Percentiles rank a stretch among this genome's conserved stretches.
Evolutionary conservation across 2,329 filamentous ascomycete genomes (phyloP).

Genomic region (Fusarium goolgardi): DNA sequence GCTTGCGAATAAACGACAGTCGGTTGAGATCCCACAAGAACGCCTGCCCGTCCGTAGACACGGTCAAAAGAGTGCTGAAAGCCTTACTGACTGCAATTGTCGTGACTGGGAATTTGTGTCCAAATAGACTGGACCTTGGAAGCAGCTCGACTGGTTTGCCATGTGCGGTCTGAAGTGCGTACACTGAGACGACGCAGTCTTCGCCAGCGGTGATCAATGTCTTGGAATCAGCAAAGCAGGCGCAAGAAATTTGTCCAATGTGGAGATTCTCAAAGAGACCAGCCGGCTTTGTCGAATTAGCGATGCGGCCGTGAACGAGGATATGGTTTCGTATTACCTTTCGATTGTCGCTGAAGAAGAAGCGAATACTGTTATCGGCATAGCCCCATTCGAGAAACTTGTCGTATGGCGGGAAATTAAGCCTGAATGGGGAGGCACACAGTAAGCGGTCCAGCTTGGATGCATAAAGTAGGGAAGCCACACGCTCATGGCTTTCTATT

Average conservation of each 20-base stretch:
- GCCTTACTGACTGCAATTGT: conserved; percentile 86
- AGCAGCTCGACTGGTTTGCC: conserved; percentile 81
- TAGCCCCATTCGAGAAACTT: conserved; percentile 97
- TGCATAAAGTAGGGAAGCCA: conserved; percentile 82
- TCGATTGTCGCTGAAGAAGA: conserved; percentile 85
- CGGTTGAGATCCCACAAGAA: conserved; percentile 96
- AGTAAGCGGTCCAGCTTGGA: conserved; percentile 84
- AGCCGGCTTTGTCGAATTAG: conserved; percentile 64
- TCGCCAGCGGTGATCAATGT: conserved; percentile 92
- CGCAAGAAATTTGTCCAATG: conserved; percentile 86
- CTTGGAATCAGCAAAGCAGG: conserved; percentile 87
- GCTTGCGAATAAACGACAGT: conserved; percentile 83
- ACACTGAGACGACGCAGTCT: conserved; percentile 91
- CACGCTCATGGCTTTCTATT: conserved; percentile 76
- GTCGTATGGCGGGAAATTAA: conserved; percentile 92
- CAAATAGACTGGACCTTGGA: conserved; percentile 84
- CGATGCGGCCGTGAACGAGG: conserved; percentile 10
- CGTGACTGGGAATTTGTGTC: conserved; percentile 86
- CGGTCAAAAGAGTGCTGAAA: conserved; percentile 88
- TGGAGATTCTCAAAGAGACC: conserved; percentile 95
- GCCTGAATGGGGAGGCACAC: conserved; percentile 83
- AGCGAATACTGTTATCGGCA: conserved; percentile 90
- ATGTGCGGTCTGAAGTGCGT: conserved; percentile 72
- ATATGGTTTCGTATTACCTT: conserved; percentile 61
- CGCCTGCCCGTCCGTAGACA: conserved; percentile 82